Percentiles rank a stretch among this genome's conserved stretches.
Evolutionary conservation across 192 early-diverging fungal species (phyloP).

Genomic region (Linnemannia zychae): DNA sequence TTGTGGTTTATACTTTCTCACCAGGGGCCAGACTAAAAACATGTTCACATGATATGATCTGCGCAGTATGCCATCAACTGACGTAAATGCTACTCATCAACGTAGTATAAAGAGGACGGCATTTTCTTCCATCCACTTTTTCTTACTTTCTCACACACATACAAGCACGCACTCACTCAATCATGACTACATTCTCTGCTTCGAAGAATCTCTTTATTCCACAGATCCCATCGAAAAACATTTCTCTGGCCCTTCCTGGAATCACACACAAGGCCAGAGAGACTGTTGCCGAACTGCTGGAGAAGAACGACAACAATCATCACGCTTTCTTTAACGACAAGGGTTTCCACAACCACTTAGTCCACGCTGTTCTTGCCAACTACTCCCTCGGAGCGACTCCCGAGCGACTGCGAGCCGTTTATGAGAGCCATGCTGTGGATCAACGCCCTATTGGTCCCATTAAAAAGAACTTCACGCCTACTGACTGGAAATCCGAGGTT

Average conservation of each 20-base stretch:
- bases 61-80: neutral
- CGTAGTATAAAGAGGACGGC: neutral
- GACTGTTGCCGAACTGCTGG: conserved; percentile 60
- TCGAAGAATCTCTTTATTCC: conserved; percentile 5
- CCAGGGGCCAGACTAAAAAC: neutral
- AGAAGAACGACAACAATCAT: conserved; percentile 62
- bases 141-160: neutral
- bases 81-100: neutral
- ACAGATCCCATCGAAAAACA: conserved; percentile 16
- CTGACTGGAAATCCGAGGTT: conserved; percentile 55
- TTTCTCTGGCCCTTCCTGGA: conserved; percentile 57
- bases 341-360: conserved; percentile 71
- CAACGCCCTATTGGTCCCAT: conserved; percentile 39
- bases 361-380: conserved; percentile 68
- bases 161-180: neutral
- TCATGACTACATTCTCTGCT: neutral
- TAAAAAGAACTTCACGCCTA: conserved; percentile 48
- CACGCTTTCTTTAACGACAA: conserved; percentile 69
- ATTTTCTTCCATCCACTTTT: neutral
- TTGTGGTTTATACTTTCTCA: no score
- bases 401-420: conserved; percentile 65
- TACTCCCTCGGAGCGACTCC: conserved; percentile 66
- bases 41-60: neutral
- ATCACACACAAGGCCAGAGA: conserved; percentile 56
- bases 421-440: conserved; percentile 56